phyloP scores from a whole-genome alignment of 169 alveolate genomes.

The Cryptosporidium andersoni region DNA sequence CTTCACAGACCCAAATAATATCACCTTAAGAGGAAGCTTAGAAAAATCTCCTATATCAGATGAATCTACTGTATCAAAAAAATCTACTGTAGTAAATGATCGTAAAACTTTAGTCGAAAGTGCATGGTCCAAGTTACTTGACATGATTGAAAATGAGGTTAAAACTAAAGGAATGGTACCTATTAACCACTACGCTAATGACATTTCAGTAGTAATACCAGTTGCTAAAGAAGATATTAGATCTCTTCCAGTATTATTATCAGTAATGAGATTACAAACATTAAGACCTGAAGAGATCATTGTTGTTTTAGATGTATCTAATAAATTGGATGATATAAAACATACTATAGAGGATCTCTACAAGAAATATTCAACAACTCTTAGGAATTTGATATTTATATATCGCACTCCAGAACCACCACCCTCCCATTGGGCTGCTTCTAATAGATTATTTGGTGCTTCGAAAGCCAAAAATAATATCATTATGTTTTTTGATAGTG shows the following conservation, averaged over 20 bases:
- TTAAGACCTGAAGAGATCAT: conserved; percentile 62
- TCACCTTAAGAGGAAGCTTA: too few species aligned
- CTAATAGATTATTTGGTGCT: conserved; percentile 60
- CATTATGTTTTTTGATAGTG: conserved; percentile 56
- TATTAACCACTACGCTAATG: conserved; percentile 38
- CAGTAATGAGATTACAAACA: conserved; percentile 55
- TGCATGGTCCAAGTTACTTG: conserved; percentile 17
- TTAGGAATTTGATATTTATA: conserved; percentile 38
- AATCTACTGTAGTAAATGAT: too few species aligned
- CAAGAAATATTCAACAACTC: conserved; percentile 16
- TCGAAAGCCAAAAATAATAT: conserved; percentile 53
- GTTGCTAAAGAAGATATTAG: conserved; percentile 60
- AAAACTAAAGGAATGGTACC: conserved; percentile 18
- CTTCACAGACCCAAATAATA: too few species aligned
- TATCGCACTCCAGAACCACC: conserved; percentile 64
- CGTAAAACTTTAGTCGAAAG: conserved; percentile 23
- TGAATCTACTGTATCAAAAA: too few species aligned
- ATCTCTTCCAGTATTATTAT: conserved; percentile 46
- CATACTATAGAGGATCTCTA: conserved; percentile 1
- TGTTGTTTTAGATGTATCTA: conserved; percentile 48
- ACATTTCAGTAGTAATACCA: conserved; percentile 54
- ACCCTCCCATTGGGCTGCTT: conserved; percentile 54
- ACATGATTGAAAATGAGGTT: conserved; percentile 35
- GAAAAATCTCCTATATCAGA: too few species aligned
- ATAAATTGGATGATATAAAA: conserved; percentile 3